These are phyloP conservation scores for Phascolomyces articulosus DNA, from an alignment of 371 early-diverging fungal genomes.

Conservation along the genomic window DNA sequence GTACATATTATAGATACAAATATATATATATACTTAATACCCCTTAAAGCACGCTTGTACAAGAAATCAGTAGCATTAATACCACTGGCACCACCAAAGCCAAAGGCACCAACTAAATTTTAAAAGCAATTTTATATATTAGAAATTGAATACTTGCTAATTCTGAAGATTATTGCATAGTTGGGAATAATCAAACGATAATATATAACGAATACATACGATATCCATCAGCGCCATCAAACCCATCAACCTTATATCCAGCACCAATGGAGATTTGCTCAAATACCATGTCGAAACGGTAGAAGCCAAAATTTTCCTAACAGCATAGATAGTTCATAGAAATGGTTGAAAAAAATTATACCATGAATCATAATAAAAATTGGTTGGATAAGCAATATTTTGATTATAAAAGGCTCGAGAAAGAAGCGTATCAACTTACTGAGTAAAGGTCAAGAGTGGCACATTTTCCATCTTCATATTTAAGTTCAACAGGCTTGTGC, in stretches of 20 bases:
- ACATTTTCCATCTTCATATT: slow-evolving; percentile 3
- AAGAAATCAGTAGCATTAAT: background rate
- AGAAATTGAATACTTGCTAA: too few species aligned
- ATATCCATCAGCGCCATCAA: background rate
- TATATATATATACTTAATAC: background rate
- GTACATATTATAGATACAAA: too few species aligned
- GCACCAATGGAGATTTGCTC: background rate
- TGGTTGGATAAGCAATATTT: too few species aligned
- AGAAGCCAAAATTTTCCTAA: background rate
- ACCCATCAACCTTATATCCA: background rate
- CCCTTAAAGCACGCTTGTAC: background rate
- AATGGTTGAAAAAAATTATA: too few species aligned
- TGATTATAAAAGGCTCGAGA: too few species aligned
- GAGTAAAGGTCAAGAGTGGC: background rate
- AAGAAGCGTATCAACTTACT: too few species aligned
- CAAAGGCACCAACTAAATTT: background rate
- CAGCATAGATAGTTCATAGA: too few species aligned
- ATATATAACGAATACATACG: background rate
- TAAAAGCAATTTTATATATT: too few species aligned
- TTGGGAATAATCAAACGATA: too few species aligned
- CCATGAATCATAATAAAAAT: too few species aligned
- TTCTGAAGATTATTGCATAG: too few species aligned
- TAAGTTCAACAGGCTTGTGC: background rate
- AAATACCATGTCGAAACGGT: background rate
- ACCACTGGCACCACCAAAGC: background rate